A percentile compares a stretch with the other conserved stretches of the same genome.
Evolutionary conservation across 139 green algal species (phyloP).

Genomic region (Auxenochlorella pyrenoidosa): DNA sequence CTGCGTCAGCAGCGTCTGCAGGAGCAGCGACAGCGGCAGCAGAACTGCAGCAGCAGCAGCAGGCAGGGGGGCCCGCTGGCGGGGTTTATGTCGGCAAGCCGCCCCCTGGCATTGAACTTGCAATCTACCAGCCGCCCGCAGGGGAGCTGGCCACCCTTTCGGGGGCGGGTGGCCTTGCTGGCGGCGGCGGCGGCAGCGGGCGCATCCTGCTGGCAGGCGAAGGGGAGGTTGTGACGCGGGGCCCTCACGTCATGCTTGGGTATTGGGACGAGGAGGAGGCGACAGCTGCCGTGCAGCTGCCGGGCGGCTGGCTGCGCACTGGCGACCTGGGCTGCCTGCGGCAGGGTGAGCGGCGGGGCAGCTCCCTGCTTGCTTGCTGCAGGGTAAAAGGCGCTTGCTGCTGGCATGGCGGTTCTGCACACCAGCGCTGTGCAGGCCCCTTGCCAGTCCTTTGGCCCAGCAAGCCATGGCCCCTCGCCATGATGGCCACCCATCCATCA

Average conservation of each 20-base stretch:
- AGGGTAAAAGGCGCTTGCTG: too few species aligned
- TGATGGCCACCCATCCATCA: too few species aligned
- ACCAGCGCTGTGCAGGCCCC: not conserved
- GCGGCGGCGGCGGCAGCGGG: not conserved
- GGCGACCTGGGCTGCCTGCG: conserved; percentile 73
- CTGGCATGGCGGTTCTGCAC: too few species aligned
- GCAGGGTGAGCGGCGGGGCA: not conserved
- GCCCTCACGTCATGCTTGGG: conserved; percentile 78
- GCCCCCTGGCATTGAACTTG: conserved; percentile 61
- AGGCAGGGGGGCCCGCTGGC: conserved; percentile 1
- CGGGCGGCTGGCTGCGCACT: conserved; percentile 81
- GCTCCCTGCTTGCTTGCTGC: not conserved
- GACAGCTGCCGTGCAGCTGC: conserved; percentile 45
- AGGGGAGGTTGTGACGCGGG: conserved; percentile 77
- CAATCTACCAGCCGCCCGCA: conserved; percentile 24
- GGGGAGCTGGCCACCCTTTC: not conserved
- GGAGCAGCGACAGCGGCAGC: not conserved
- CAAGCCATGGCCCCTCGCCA: too few species aligned
- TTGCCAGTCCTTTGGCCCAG: too few species aligned
- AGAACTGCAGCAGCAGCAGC: not conserved
- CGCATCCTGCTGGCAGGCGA: conserved; percentile 25
- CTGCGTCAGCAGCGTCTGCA: not conserved
- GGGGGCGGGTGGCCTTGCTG: not conserved
- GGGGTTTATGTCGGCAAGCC: conserved; percentile 53
- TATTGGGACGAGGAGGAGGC: conserved; percentile 75